Base-by-base conservation (phyloP, 2,329 filamentous ascomycete genomes). In the Monilinia vaccinii-corymbosi region DNA sequence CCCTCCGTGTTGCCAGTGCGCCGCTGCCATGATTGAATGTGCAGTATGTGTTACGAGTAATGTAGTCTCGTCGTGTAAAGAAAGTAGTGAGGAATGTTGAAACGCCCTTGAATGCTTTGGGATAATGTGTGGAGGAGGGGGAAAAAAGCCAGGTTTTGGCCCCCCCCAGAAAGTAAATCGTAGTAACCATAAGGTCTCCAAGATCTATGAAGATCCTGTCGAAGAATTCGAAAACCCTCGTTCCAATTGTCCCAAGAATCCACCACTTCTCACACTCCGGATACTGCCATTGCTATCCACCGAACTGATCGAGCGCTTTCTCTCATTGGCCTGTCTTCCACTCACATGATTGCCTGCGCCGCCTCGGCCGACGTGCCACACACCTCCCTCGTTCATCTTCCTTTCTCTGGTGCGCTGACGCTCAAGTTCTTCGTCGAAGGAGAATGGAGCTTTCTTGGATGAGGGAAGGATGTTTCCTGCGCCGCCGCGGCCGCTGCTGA, bases 361-460 rank as follows among this genome's bases (percentile, higher is more conserved):
- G 13, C 70, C 70, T 14, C 70, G 62, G 6, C 70, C 70, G 4
- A 71, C 66, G 52, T 70, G 68, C 59, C 61, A 71, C 7, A 64
- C 53, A 4, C 62, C 64, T 10, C 67, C 66, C 2, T 66, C 58
- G 56, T 63, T 66, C 56, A 66, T 63, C 62, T 62, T 68, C 48
- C 61, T 52, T 38, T 71, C 69, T 25, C 69, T 65, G 28, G 68
- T 69, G 23, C 57, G 58, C 58, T 71, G 67, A 11, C 67, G 65
- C 11, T 66, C 65, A 14, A 72, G 64, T 47, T 71, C 70, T 36
- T 71, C 70, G 44, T 71, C 69, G 59, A 72, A 71, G 21, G 67
- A 69, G 63, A 71, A 71, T 18, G 68, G 64, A 14, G 69, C 61
- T 25, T 64, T 66, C 56, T 72, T 68, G 11, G 62, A 62, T 11